Evolutionary conservation across 108 stramenopile genomes (phyloP), one percentile per base, ranked within the genome.

Genomic region (Fragilaria crotonensis): DNA sequence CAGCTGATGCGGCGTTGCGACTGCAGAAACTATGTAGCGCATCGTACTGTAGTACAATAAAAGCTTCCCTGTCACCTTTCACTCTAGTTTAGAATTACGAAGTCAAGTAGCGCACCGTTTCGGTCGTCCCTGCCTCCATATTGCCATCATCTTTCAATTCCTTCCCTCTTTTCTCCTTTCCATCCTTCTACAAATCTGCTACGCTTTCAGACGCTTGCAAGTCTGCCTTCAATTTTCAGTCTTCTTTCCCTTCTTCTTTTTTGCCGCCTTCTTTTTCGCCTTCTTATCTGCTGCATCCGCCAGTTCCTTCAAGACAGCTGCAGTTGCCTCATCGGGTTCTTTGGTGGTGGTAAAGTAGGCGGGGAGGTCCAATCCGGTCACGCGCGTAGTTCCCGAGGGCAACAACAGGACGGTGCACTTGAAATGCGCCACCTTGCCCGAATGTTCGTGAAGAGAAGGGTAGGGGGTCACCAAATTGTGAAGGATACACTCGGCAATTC

Each of bases 381-480:
- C 93, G 67, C 89, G 76, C 28, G 73, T 52, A 5, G 95, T 93
- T 61, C 99, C 99, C 7, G 83, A 83, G 19, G 94, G 88, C 58
- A 97, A 60, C 62, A 99, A 74, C 33, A 99, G 74, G 25, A 98
- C 96, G 5, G 99, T 99, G 68, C 89, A 94, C 78, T 98, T 97
- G 72, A 98, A 94, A 66, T 98, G 99, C 0, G 94, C 95, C 28
- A 97, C 94, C 60, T 76, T 74, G 11, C 91, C 97, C 25, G 70
- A 66, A 48, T 81, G 71, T 63, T 97, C 97, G 69, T 79, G 72
- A 73, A 99, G 66, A 22, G 91, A 91, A 14, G 99, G 97, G 68
- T 96, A 99, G 3, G 95, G 92, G 49, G 79, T 73, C 58, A 99
- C 63, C 26, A 99, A 76, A 28, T 95, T 94, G 75, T 97, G 96